phyloP scores from a whole-genome alignment of 768 basidiomycete genomes.

The Leccinum variicolor region DNA sequence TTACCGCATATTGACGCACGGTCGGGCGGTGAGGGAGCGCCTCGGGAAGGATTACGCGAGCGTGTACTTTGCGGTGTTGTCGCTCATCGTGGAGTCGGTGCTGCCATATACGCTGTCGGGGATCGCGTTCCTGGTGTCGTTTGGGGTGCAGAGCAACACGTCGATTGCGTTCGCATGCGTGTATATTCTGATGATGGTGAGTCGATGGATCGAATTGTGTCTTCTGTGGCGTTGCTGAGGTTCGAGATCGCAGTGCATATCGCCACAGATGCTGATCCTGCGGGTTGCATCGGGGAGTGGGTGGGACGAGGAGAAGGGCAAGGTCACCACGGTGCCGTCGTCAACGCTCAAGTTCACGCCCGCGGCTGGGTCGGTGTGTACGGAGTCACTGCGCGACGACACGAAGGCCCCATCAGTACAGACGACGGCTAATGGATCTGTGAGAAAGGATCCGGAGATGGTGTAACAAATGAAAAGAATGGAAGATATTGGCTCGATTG shows the following conservation, averaged over 20 bases:
- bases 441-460: not conserved
- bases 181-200: constrained; percentile 24
- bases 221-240: not conserved
- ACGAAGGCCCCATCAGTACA: not conserved
- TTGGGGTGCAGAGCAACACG: constrained; percentile 13
- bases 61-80: constrained; percentile 16
- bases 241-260: constrained; percentile 15
- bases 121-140: constrained; percentile 21
- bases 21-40: constrained; percentile 3
- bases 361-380: not conserved
- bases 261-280: constrained; percentile 25
- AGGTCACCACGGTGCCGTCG: not conserved
- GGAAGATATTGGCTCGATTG: constrained; percentile 6
- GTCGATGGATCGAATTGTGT: not conserved
- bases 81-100: constrained; percentile 23
- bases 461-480: too few species aligned
- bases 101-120: constrained; percentile 26
- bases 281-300: constrained; percentile 18
- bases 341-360: constrained; percentile 15
- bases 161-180: constrained; percentile 17
- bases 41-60: constrained; percentile 21
- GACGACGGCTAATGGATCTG: too few species aligned
- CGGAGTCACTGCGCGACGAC: too few species aligned
- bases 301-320: constrained; percentile 14
- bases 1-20: constrained; percentile 14